Conservation (phyloP, 2,329 filamentous ascomycete genomes). For the Fusarium hostae region DNA sequence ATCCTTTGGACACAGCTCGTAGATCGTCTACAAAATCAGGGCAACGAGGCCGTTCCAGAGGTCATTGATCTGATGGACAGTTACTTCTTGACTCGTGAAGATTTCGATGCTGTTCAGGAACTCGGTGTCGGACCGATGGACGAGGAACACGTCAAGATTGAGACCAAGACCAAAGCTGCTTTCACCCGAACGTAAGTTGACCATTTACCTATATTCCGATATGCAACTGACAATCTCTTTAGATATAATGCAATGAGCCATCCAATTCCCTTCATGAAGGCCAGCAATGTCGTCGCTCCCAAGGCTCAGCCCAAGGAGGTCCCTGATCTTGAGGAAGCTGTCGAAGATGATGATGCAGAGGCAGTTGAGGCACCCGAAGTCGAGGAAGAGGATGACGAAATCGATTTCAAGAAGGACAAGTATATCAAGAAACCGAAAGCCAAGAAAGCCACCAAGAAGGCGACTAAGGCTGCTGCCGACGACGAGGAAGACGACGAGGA, state of each 20-base stretch:
- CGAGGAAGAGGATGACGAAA: constrained; percentile 75
- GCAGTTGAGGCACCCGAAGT: constrained; percentile 66
- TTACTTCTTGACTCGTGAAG: constrained; percentile 93
- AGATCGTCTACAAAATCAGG: constrained; percentile 77
- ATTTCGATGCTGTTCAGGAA: constrained; percentile 93
- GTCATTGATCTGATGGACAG: constrained; percentile 97
- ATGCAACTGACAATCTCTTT: constrained; percentile 26
- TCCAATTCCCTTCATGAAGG: constrained; percentile 96
- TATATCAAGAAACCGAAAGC: constrained; percentile 92
- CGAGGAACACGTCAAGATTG: constrained; percentile 79
- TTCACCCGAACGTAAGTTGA: constrained; percentile 85
- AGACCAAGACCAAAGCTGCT: constrained; percentile 84
- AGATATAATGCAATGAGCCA: constrained; percentile 90
- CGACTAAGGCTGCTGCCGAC: constrained; percentile 56
- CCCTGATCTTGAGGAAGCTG: constrained; percentile 94
- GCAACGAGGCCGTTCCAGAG: constrained; percentile 82
- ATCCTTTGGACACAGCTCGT: constrained; percentile 85
- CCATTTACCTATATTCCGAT: background rate
- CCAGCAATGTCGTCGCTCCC: constrained; percentile 77
- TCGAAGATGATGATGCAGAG: constrained; percentile 87
- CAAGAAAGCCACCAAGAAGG: constrained; percentile 62
- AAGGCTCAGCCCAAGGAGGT: constrained; percentile 79
- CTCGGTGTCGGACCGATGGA: constrained; percentile 88
- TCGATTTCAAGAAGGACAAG: constrained; percentile 93
- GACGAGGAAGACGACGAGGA: constrained; percentile 58